phyloP scores from a whole-genome alignment of 2,329 filamentous ascomycete species.

The Westerdykella sp. region DNA sequence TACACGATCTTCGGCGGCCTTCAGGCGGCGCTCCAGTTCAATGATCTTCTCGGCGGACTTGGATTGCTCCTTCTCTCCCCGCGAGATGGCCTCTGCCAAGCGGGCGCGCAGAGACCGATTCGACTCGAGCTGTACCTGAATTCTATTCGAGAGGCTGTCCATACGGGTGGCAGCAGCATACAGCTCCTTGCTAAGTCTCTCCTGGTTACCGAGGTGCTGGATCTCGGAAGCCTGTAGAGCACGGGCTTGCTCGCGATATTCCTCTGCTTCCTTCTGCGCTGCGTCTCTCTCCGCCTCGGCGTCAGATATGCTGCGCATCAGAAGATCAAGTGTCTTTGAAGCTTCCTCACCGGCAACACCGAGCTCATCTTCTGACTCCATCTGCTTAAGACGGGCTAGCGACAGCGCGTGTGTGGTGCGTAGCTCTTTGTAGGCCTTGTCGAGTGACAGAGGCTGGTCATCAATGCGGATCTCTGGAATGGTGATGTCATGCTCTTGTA shows the following conservation, averaged over 20 bases:
- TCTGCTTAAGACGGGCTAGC: slow-evolving; percentile 58
- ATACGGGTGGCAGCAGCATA: slow-evolving; percentile 68
- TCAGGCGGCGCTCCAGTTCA: slow-evolving; percentile 73
- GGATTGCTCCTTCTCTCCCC: slow-evolving; percentile 78
- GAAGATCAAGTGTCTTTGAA: slow-evolving; percentile 54
- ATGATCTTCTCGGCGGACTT: slow-evolving; percentile 76
- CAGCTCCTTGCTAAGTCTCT: slow-evolving; percentile 62
- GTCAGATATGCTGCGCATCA: slow-evolving; percentile 63
- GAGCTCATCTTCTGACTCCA: slow-evolving; percentile 49
- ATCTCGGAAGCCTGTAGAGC: slow-evolving; percentile 53
- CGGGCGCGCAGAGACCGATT: slow-evolving; percentile 72
- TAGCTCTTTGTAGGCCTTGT: slow-evolving; percentile 67
- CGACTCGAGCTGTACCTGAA: slow-evolving; percentile 70
- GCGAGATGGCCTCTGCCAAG: slow-evolving; percentile 70
- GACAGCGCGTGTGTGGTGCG: slow-evolving; percentile 65
- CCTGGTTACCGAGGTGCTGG: slow-evolving; percentile 53
- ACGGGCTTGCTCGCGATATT: slow-evolving; percentile 57
- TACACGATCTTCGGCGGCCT: slow-evolving; percentile 75
- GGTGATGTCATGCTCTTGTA: slow-evolving; percentile 76
- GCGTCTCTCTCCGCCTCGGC: slow-evolving; percentile 67
- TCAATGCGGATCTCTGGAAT: slow-evolving; percentile 55
- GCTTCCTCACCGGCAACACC: slow-evolving; percentile 45
- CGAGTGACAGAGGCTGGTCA: slow-evolving; percentile 60
- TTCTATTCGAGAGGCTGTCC: slow-evolving; percentile 71
- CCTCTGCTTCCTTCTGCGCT: slow-evolving; percentile 59